Conservation (phyloP, 2,329 filamentous ascomycete species). For the Epichloe hybrida region DNA sequence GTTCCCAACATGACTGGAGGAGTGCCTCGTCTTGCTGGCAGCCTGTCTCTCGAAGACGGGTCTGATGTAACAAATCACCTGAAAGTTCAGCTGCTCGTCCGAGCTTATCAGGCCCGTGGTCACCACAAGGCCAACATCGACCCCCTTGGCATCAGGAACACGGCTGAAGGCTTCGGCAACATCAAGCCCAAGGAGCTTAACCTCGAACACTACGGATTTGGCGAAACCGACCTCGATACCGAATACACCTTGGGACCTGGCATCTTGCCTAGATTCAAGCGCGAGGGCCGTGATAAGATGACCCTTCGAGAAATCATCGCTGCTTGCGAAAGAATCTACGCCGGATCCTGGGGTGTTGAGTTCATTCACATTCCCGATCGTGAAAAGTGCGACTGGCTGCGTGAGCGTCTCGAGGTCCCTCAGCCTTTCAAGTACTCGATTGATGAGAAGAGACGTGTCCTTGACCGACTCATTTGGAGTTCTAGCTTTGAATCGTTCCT, state of each 20-base stretch:
- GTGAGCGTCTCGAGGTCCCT: conserved; percentile 87
- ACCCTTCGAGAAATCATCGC: conserved; percentile 86
- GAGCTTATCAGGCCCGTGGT: conserved; percentile 93
- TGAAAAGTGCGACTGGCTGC: conserved; percentile 96
- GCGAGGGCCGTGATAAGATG: conserved; percentile 85
- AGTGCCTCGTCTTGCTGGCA: conserved; percentile 59
- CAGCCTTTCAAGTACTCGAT: conserved; percentile 94
- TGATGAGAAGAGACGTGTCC: conserved; percentile 94
- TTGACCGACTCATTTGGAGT: conserved; percentile 96
- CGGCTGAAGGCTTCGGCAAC: conserved; percentile 64
- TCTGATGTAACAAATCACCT: conserved; percentile 88
- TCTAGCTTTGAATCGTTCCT: conserved; percentile 95
- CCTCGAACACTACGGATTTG: conserved; percentile 89
- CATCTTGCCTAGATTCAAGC: conserved; percentile 88
- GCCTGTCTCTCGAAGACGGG: conserved; percentile 52
- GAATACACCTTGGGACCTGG: conserved; percentile 88
- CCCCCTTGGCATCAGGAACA: conserved; percentile 84
- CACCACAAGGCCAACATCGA: conserved; percentile 98
- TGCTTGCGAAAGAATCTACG: conserved; percentile 91
- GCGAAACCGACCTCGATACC: conserved; percentile 81
- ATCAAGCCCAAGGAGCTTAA: conserved; percentile 84
- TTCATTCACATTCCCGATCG: conserved; percentile 98
- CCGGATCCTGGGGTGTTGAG: conserved; percentile 91
- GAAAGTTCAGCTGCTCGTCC: conserved; percentile 93
- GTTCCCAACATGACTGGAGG: conserved; percentile 71